Base-by-base conservation (phyloP, 495 filamentous ascomycete genomes). In the Xylaria intraflava region DNA sequence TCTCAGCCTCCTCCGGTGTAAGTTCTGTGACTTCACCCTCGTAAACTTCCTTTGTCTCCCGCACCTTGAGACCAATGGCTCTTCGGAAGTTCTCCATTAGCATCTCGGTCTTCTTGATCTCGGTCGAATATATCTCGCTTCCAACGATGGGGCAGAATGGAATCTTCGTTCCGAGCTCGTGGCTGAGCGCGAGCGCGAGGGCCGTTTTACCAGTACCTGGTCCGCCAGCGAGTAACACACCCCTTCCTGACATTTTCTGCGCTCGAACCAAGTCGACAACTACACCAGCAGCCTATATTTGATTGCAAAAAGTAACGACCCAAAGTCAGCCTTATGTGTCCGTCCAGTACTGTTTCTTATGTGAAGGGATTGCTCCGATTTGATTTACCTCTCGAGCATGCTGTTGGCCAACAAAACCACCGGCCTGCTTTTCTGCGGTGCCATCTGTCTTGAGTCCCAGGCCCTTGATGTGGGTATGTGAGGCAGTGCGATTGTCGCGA, bases 81-180 rank as follows among this genome's bases (percentile, higher is more conserved):
- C 91, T 76, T 68, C 93, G 82, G 70, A 98, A 98, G 69, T 96
- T 95, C 77, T 98, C 93, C 89, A 96, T 96, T 65, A 98, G 75
- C 33, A 93, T 87, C 70, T 98, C 93, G 17, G 93, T 97, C 82
- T 98, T 98, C 81, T 96, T 96, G 53, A 98, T 89, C 71, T 98
- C 93, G 35, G 92, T 86, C 41, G 87, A 92, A 74, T 96, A 98
- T 59, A 98, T 85, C 65, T 98, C 93, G 71, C 90, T 96, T 54
- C 90, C 93, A 26, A 94, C 91, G 61, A 98, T 96, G 30, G 90
- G 89, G 65, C 91, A 95, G 67, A 98, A 98, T 5, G 93, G 93
- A 47, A 98, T 94, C 72, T 95, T 95, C 11, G 90, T 93, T 60
- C 93, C 93, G 50, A 98, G 81, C 67, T 96, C 92, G 67, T 96